Percentiles rank a stretch among this genome's conserved stretches.
Conservation (phyloP, 1,284 basidiomycete genomes). For the Hypsizygus ulmarius region DNA sequence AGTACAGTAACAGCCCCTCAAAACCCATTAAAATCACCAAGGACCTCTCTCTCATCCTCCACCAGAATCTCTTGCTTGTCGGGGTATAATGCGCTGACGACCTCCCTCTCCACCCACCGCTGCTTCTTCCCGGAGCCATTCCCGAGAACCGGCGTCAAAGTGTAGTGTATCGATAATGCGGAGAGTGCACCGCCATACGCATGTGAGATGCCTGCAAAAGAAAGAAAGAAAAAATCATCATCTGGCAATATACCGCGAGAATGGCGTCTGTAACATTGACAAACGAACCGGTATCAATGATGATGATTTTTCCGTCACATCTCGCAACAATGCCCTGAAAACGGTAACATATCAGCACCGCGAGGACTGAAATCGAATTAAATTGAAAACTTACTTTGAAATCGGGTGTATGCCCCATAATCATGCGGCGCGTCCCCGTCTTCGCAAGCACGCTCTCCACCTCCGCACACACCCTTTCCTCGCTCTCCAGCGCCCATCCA, state of each 20-base stretch:
- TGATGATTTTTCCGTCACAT: slow-evolving; percentile 84
- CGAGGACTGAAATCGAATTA: too few relatives aligned
- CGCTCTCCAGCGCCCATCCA: slow-evolving; percentile 78
- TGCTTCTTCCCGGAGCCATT: slow-evolving; percentile 27
- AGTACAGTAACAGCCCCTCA: slow-evolving; percentile 7
- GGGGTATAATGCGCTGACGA: slow-evolving; percentile 75
- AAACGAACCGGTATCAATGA: slow-evolving; percentile 78
- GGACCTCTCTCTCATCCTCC: slow-evolving; percentile 47
- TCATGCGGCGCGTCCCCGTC: slow-evolving; percentile 80
- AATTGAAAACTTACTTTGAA: slow-evolving; percentile 53
- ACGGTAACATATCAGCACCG: slow-evolving; percentile 2
- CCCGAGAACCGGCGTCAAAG: slow-evolving; percentile 53
- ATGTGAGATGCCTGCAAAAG: slow-evolving; percentile 75
- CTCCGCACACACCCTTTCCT: slow-evolving; percentile 64
- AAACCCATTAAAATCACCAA: slow-evolving; percentile 39
- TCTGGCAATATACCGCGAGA: background rate
- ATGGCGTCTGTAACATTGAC: slow-evolving; percentile 12
- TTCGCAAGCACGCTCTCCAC: slow-evolving; percentile 69
- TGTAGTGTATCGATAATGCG: slow-evolving; percentile 83
- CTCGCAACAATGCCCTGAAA: slow-evolving; percentile 71
- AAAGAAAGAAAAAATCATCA: background rate
- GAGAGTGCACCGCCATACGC: slow-evolving; percentile 92
- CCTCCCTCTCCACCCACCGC: slow-evolving; percentile 73
- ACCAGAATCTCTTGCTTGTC: slow-evolving; percentile 55
- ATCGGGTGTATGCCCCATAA: slow-evolving; percentile 94